phyloP scores from a whole-genome alignment of 2,329 filamentous ascomycete genomes.

The Colletotrichum abscissum region DNA sequence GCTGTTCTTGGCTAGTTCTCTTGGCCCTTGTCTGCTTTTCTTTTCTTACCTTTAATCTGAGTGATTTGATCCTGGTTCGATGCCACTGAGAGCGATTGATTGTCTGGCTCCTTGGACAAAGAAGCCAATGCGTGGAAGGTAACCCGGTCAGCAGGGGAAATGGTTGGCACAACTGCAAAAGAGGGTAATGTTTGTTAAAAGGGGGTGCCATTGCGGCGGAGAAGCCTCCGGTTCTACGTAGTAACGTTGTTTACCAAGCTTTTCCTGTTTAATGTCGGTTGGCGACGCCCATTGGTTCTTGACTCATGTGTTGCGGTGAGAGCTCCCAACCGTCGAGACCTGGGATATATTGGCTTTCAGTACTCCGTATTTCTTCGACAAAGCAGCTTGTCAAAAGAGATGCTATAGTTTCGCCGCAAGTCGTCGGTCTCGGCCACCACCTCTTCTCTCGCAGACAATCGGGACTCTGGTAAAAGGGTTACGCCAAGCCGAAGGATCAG shows the following conservation, averaged over 20 bases:
- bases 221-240: constrained; percentile 12
- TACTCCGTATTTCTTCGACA: not conserved
- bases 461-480: not conserved
- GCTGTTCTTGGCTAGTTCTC: not conserved
- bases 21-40: constrained; percentile 8
- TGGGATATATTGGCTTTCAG: not conserved
- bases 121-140: not conserved
- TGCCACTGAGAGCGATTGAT: not conserved
- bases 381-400: too few species aligned
- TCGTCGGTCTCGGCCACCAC: not conserved
- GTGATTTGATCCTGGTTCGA: not conserved
- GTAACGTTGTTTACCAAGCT: constrained; percentile 2
- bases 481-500: constrained; percentile 14
- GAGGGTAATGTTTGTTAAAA: not conserved
- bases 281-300: not conserved
- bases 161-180: not conserved
- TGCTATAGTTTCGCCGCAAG: not conserved
- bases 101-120: not conserved
- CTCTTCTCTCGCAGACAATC: too few species aligned
- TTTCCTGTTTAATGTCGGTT: constrained; percentile 7
- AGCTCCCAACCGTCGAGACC: not conserved
- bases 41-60: not conserved
- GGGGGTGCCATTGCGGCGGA: constrained; percentile 4
- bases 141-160: not conserved
- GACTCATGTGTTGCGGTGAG: not conserved